Evolutionary conservation across 805 yeast species (phyloP).

Genomic region (Zygotorulaspora florentina): DNA sequence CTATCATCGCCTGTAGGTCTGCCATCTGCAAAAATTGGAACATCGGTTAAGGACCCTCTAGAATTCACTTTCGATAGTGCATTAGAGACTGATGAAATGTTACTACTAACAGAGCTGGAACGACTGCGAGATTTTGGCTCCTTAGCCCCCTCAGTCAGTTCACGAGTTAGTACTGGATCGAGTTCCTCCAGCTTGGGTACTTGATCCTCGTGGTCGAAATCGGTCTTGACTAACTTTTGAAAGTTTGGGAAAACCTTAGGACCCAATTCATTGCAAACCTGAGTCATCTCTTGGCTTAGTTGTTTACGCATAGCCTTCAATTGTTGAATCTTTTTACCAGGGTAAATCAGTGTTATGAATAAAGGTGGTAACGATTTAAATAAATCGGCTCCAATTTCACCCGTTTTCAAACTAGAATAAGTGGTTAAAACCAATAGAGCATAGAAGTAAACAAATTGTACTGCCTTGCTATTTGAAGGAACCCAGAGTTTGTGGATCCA

Average conservation of each 20-base stretch:
- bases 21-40: constrained; percentile 50
- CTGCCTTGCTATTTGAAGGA: constrained; percentile 21
- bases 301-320: constrained; percentile 57
- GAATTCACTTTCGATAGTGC: constrained; percentile 61
- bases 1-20: constrained; percentile 11
- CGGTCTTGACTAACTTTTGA: constrained; percentile 35
- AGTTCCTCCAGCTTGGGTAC: constrained; percentile 3
- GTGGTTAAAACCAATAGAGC: constrained; percentile 67
- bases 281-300: constrained; percentile 69
- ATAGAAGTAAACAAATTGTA: constrained; percentile 44
- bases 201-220: constrained; percentile 6
- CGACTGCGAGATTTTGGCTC: constrained; percentile 20
- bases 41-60: constrained; percentile 55
- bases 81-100: constrained; percentile 45
- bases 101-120: constrained; percentile 27
- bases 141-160: constrained; percentile 5
- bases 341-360: constrained; percentile 39
- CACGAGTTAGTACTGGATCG: not conserved
- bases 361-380: constrained; percentile 78
- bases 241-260: constrained; percentile 88
- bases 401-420: constrained; percentile 80
- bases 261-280: constrained; percentile 75
- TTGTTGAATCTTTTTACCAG: constrained; percentile 42
- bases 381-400: constrained; percentile 87
- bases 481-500: constrained; percentile 34